Evolutionary conservation across 768 basidiomycete species (phyloP).

Genomic region (Leccinum boreale): DNA sequence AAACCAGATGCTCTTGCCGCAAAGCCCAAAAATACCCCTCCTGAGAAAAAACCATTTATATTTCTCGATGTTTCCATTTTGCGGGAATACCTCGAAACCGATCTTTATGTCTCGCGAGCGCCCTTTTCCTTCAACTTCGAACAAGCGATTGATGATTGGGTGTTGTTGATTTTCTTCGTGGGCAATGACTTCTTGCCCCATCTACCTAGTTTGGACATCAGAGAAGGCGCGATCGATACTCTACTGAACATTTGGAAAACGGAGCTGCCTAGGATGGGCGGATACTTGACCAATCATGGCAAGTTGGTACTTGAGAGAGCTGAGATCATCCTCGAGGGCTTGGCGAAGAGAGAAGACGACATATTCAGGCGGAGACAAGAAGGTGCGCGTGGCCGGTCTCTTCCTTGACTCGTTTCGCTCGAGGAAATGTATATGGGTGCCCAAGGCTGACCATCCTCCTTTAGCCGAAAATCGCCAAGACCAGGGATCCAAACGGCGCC

Average conservation of each 20-base stretch:
- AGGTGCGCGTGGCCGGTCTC: conserved; percentile 52
- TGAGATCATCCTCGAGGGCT: conserved; percentile 92
- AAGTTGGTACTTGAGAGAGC: conserved; percentile 79
- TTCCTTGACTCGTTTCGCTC: conserved; percentile 3
- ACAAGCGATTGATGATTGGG: conserved; percentile 99
- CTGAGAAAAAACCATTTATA: conserved; percentile 89
- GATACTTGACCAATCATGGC: conserved; percentile 94
- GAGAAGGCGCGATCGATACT: conserved; percentile 98
- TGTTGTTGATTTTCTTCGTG: conserved; percentile 99
- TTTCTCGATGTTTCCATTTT: conserved; percentile 96
- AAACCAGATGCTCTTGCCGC: conserved; percentile 54
- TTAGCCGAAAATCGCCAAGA: conserved; percentile 93
- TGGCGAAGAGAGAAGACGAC: conserved; percentile 92
- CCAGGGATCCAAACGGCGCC: conserved; percentile 85
- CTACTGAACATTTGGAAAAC: conserved; percentile 93
- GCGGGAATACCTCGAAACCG: conserved; percentile 97
- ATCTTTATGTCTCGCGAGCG: conserved; percentile 76
- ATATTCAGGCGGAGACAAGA: conserved; percentile 92
- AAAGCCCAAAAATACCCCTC: conserved; percentile 46
- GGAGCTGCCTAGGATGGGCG: conserved; percentile 94
- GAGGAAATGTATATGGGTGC: conserved; percentile 3
- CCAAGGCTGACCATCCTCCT: conserved; percentile 12
- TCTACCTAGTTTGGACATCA: conserved; percentile 95
- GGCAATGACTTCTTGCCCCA: conserved; percentile 98
- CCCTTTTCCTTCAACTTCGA: conserved; percentile 91